Conservation (phyloP, 2,329 filamentous ascomycete genomes). For the Incumbomyces lentus region DNA sequence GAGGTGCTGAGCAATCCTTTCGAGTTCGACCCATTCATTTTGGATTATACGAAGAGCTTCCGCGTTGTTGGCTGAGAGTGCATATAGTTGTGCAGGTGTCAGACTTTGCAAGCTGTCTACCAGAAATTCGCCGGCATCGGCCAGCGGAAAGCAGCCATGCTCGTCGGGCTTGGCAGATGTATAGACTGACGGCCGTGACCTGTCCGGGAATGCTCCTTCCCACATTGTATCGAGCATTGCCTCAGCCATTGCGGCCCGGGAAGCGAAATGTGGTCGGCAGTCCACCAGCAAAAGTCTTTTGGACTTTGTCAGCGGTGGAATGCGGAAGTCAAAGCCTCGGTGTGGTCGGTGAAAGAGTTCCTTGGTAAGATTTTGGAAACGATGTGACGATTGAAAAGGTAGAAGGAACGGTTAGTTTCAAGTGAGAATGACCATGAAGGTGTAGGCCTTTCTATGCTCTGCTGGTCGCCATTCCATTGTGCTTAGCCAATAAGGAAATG, state of each 20-base stretch:
- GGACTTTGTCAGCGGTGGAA: no score
- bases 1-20: conserved; percentile 38
- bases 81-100: conserved; percentile 34
- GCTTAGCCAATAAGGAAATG: no score
- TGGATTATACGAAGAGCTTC: conserved; percentile 45
- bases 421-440: no score
- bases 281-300: no score
- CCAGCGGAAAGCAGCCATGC: conserved; percentile 18
- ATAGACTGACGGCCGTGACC: conserved; percentile 16
- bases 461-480: no score
- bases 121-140: conserved; percentile 15
- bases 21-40: conserved; percentile 46
- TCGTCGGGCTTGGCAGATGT: conserved; percentile 13
- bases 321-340: no score
- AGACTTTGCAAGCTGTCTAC: conserved; percentile 11
- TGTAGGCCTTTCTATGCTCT: no score
- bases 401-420: no score
- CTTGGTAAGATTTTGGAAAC: no score
- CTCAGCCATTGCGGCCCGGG: neutral
- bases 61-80: conserved; percentile 45
- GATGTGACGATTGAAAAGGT: no score
- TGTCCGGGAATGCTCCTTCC: conserved; percentile 16
- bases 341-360: no score
- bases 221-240: conserved; percentile 9
- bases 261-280: neutral